These are phyloP conservation scores for Candida pseudoglaebosa DNA, from an alignment of 805 yeast genomes.

Conservation along the genomic window DNA sequence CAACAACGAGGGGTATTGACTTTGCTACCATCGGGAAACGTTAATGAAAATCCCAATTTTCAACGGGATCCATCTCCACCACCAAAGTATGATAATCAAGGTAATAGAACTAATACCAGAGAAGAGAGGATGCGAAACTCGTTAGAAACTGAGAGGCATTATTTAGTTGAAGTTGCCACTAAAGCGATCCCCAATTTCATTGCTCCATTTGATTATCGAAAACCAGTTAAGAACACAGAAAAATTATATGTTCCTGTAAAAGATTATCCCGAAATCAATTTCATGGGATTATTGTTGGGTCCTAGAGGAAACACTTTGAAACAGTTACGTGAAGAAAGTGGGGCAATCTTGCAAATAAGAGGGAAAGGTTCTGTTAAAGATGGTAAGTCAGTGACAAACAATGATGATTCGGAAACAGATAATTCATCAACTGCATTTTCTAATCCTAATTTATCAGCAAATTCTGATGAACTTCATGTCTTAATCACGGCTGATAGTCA, in stretches of 20 bases:
- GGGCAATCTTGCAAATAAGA: slow-evolving; percentile 85
- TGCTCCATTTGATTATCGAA: slow-evolving; percentile 78
- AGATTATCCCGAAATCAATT: slow-evolving; percentile 88
- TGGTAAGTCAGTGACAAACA: slow-evolving; percentile 61
- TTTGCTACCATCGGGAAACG: slow-evolving; percentile 41
- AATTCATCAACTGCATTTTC: slow-evolving; percentile 18
- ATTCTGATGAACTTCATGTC: slow-evolving; percentile 79
- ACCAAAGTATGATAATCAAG: slow-evolving; percentile 79
- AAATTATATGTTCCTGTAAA: slow-evolving; percentile 81
- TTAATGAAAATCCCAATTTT: slow-evolving; percentile 29
- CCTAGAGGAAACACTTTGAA: slow-evolving; percentile 93
- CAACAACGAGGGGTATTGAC: slow-evolving; percentile 37
- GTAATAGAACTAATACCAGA: slow-evolving; percentile 82
- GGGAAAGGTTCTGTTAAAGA: slow-evolving; percentile 96
- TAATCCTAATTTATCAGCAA: slow-evolving; percentile 19
- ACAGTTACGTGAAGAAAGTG: slow-evolving; percentile 75
- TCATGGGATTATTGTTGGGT: slow-evolving; percentile 85
- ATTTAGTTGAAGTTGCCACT: slow-evolving; percentile 70
- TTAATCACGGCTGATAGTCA: slow-evolving; percentile 78
- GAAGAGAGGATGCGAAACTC: slow-evolving; percentile 59
- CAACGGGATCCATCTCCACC: slow-evolving; percentile 81
- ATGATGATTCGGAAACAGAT: slow-evolving; percentile 27
- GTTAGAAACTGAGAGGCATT: slow-evolving; percentile 76
- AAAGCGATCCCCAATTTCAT: slow-evolving; percentile 67
- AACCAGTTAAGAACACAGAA: slow-evolving; percentile 64